Evolutionary conservation across 208 protist genomes (phyloP).

Genomic region (Acanthamoeba lugdunensis): DNA sequence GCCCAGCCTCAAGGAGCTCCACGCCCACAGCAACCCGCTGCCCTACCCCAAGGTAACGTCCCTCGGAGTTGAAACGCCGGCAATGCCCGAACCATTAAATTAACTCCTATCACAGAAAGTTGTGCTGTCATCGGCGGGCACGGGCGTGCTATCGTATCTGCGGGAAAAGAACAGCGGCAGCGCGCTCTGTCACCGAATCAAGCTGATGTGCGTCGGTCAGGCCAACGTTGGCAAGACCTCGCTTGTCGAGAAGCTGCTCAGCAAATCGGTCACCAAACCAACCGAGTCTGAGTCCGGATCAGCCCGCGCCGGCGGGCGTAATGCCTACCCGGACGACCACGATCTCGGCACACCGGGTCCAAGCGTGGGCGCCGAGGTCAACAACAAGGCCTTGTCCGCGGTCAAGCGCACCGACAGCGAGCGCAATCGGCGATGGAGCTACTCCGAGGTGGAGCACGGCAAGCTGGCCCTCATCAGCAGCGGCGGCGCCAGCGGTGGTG

Average conservation of each 20-base stretch:
- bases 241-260: slow-evolving; percentile 35
- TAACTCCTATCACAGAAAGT: slow-evolving; percentile 13
- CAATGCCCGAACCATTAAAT: not conserved
- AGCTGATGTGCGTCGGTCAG: slow-evolving; percentile 62
- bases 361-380: not conserved
- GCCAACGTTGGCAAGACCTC: slow-evolving; percentile 68
- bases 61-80: no score
- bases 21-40: slow-evolving; percentile 13
- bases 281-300: not conserved
- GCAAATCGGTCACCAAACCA: slow-evolving; percentile 59
- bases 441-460: slow-evolving; percentile 51
- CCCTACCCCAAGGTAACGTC: slow-evolving; percentile 34
- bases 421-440: slow-evolving; percentile 38
- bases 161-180: slow-evolving; percentile 26
- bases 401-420: slow-evolving; percentile 36
- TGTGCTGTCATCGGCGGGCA: not conserved
- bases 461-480: slow-evolving; percentile 23
- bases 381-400: not conserved
- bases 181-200: slow-evolving; percentile 3
- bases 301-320: not conserved
- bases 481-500: not conserved
- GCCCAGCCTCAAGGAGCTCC: slow-evolving; percentile 34
- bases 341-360: not conserved
- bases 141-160: slow-evolving; percentile 4
- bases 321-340: not conserved